Evolutionary conservation across 352 stramenopile species (phyloP).

Genomic region (Pythium graminicola): DNA sequence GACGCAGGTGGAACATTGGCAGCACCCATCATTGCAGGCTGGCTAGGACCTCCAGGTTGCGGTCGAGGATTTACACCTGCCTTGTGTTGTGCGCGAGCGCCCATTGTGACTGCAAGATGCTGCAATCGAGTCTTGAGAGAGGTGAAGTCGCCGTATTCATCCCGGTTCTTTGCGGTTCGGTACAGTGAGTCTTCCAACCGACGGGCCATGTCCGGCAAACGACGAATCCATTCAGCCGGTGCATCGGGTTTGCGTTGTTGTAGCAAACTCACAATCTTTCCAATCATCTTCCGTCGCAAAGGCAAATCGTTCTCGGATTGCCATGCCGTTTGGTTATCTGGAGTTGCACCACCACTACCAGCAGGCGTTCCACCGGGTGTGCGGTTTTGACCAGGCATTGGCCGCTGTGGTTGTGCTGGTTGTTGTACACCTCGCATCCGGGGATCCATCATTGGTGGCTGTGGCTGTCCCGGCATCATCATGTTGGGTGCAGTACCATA

Average conservation of each 20-base stretch:
- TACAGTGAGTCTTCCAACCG: slow-evolving; percentile 97
- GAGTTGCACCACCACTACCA: slow-evolving; percentile 16
- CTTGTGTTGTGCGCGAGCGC: slow-evolving; percentile 75
- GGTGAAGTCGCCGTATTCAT: slow-evolving; percentile 95
- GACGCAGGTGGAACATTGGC: slow-evolving; percentile 21
- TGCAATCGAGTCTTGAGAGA: slow-evolving; percentile 96
- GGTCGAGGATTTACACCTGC: slow-evolving; percentile 42
- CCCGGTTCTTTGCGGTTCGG: slow-evolving; percentile 84
- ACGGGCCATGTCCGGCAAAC: slow-evolving; percentile 97
- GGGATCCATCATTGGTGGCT: slow-evolving; percentile 33
- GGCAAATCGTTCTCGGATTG: slow-evolving; percentile 85
- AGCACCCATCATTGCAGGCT: slow-evolving; percentile 40
- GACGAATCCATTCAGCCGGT: slow-evolving; percentile 95
- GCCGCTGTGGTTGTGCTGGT: slow-evolving; percentile 23
- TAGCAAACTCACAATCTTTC: slow-evolving; percentile 94
- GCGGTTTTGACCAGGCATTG: slow-evolving; percentile 41
- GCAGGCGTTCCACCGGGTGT: slow-evolving; percentile 31
- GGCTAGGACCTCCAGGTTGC: slow-evolving; percentile 23
- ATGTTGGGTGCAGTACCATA: slow-evolving; percentile 54
- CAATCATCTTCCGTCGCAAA: slow-evolving; percentile 85
- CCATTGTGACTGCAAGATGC: slow-evolving; percentile 91
- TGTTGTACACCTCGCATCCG: slow-evolving; percentile 39
- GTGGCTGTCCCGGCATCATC: slow-evolving; percentile 51
- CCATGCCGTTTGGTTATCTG: slow-evolving; percentile 63
- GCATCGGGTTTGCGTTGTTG: slow-evolving; percentile 96